Conservation (phyloP, 306 rosid genomes). For the Senna tora region DNA sequence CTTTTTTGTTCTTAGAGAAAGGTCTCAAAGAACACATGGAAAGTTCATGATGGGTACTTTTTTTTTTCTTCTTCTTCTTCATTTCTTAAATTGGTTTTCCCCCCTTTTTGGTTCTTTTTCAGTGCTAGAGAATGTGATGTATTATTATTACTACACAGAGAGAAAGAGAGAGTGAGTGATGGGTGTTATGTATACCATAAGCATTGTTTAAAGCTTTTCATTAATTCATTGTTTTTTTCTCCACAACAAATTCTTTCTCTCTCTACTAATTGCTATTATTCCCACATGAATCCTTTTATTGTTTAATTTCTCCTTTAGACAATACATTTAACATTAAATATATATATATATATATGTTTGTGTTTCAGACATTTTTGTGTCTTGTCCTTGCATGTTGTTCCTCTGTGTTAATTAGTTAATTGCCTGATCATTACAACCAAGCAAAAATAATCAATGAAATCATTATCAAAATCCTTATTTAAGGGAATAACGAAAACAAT, state of each 20-base stretch:
- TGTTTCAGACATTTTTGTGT: constrained; percentile 45
- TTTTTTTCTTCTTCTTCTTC: constrained; percentile 20
- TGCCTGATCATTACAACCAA: constrained; percentile 61
- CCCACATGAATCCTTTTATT: constrained; percentile 80
- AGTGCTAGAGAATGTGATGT: constrained; percentile 54
- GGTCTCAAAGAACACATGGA: constrained; percentile 49
- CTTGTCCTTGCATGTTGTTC: constrained; percentile 54
- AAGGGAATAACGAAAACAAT: no score
- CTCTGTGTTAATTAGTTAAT: constrained; percentile 47
- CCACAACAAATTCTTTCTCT: constrained; percentile 54
- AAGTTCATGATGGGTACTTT: constrained; percentile 55
- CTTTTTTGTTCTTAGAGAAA: constrained; percentile 38
- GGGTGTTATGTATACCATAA: constrained; percentile 46
- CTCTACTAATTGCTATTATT: constrained; percentile 53
- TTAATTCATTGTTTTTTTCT: constrained; percentile 51
- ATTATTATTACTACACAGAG: constrained; percentile 39
- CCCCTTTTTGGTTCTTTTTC: constrained; percentile 32
- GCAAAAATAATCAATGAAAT: constrained; percentile 41
- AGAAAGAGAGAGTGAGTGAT: constrained; percentile 22
- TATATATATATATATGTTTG: constrained; percentile 34
- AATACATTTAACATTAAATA: constrained; percentile 12
- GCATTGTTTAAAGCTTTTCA: constrained; percentile 46
- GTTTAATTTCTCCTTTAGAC: constrained; percentile 40
- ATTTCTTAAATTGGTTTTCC: no score
- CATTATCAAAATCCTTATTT: no score